phyloP scores from a whole-genome alignment of 768 basidiomycete species.

The Clavaria fumosa region DNA sequence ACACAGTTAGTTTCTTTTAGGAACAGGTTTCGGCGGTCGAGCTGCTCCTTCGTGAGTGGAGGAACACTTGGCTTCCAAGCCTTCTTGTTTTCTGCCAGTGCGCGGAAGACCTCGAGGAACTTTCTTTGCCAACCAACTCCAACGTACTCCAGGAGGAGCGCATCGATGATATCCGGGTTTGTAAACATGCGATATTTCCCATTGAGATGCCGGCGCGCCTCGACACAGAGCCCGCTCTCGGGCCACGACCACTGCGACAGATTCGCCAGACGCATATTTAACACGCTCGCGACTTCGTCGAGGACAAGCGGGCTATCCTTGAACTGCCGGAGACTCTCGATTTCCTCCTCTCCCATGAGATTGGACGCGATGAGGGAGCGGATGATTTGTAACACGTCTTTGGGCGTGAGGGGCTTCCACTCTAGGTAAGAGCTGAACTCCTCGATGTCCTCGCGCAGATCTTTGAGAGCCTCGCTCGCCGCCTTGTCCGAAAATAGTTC shows the following conservation, averaged over 20 bases:
- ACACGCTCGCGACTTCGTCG: slow-evolving; percentile 27
- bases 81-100: slow-evolving; percentile 20
- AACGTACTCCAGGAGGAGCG: slow-evolving; percentile 28
- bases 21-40: slow-evolving; percentile 15
- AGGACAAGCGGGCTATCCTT: slow-evolving; percentile 23
- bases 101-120: slow-evolving; percentile 18
- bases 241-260: slow-evolving; percentile 32
- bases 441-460: slow-evolving; percentile 18
- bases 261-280: slow-evolving; percentile 30
- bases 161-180: slow-evolving; percentile 32
- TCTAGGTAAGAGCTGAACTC: slow-evolving; percentile 17
- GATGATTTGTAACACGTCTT: slow-evolving; percentile 20
- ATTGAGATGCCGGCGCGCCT: slow-evolving; percentile 32
- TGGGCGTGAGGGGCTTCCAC: slow-evolving; percentile 12
- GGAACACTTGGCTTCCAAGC: slow-evolving; percentile 21
- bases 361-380: slow-evolving; percentile 21
- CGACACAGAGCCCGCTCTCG: slow-evolving; percentile 23
- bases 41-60: slow-evolving; percentile 8
- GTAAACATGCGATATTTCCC: slow-evolving; percentile 37
- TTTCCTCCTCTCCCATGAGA: slow-evolving; percentile 26
- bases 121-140: slow-evolving; percentile 28
- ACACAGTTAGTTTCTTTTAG: slow-evolving; percentile 1
- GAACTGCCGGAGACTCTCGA: slow-evolving; percentile 27
- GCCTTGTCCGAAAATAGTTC: slow-evolving; percentile 23
- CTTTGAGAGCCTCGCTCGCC: slow-evolving; percentile 16